Percentiles rank a stretch among this genome's conserved stretches.
phyloP scores from a whole-genome alignment of 495 filamentous ascomycete species.

The Penicillium silybi region DNA sequence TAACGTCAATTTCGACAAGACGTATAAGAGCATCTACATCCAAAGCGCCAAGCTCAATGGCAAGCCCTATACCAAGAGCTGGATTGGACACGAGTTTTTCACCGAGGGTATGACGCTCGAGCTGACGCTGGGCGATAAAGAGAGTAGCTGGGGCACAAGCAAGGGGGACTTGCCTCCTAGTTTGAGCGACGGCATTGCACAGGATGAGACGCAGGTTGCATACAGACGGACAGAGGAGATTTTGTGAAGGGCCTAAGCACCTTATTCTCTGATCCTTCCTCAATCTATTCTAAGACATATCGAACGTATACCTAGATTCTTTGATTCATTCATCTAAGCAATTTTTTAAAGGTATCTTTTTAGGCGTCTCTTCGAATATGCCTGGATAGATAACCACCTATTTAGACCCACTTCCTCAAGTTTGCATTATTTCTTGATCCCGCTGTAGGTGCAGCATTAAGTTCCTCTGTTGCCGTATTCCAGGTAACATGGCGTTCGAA shows the following conservation, averaged over 20 bases:
- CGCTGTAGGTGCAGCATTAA: neutral
- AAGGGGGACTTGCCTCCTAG: constrained; percentile 62
- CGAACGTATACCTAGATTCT: too few species aligned
- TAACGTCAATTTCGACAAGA: constrained; percentile 57
- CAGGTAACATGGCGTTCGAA: neutral
- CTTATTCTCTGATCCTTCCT: too few species aligned
- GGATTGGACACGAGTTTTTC: constrained; percentile 74
- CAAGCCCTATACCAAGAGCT: constrained; percentile 59
- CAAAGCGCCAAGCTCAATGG: constrained; percentile 70
- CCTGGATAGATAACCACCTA: too few species aligned
- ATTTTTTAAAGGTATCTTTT: too few species aligned
- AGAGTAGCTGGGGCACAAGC: constrained; percentile 65
- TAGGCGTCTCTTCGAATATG: too few species aligned
- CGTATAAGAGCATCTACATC: constrained; percentile 58
- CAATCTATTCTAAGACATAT: too few species aligned
- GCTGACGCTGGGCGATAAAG: constrained; percentile 57
- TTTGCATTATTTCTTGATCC: too few species aligned
- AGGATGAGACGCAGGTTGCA: constrained; percentile 2
- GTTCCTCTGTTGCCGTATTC: neutral
- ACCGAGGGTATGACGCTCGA: constrained; percentile 65
- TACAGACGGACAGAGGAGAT: too few species aligned
- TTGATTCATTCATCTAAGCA: too few species aligned
- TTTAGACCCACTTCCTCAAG: too few species aligned
- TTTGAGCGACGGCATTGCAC: constrained; percentile 14
- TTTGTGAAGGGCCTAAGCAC: too few species aligned